These are phyloP conservation scores for Cercospora zeina DNA, from an alignment of 2,329 filamentous ascomycete species.

Conservation along the genomic window DNA sequence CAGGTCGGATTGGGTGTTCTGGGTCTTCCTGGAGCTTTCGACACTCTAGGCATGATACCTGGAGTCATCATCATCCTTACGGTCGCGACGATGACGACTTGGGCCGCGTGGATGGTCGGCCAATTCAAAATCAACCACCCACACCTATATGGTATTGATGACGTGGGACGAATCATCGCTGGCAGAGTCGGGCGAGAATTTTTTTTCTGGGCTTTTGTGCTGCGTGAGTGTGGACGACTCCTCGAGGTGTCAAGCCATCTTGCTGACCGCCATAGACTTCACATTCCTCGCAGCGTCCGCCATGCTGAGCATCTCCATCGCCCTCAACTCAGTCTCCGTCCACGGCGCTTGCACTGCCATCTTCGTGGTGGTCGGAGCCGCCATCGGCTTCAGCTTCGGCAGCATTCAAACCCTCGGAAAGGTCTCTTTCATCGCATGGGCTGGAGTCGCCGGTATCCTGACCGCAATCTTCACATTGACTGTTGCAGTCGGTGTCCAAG, in stretches of 20 bases:
- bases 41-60: conserved; percentile 51
- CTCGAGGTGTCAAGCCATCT: background rate
- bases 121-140: conserved; percentile 57
- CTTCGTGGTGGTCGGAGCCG: conserved; percentile 45
- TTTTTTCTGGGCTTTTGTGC: conserved; percentile 40
- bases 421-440: conserved; percentile 41
- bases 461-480: conserved; percentile 38
- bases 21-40: conserved; percentile 47
- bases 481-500: conserved; percentile 40
- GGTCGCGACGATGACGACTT: conserved; percentile 50
- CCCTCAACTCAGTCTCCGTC: conserved; percentile 31
- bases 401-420: conserved; percentile 43
- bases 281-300: conserved; percentile 43
- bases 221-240: background rate
- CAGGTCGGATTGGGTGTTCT: conserved; percentile 52
- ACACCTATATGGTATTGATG: conserved; percentile 59
- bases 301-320: conserved; percentile 33
- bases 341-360: conserved; percentile 43
- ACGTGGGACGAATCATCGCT: conserved; percentile 57
- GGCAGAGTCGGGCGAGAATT: conserved; percentile 55
- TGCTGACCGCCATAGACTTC: conserved; percentile 24
- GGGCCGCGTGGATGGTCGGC: conserved; percentile 53
- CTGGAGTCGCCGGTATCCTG: conserved; percentile 34
- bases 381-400: conserved; percentile 42
- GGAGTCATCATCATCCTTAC: conserved; percentile 48